Evolutionary conservation across 768 basidiomycete species (phyloP), one percentile per base, ranked within the genome.

Genomic region (Lentinus tigrinus): DNA sequence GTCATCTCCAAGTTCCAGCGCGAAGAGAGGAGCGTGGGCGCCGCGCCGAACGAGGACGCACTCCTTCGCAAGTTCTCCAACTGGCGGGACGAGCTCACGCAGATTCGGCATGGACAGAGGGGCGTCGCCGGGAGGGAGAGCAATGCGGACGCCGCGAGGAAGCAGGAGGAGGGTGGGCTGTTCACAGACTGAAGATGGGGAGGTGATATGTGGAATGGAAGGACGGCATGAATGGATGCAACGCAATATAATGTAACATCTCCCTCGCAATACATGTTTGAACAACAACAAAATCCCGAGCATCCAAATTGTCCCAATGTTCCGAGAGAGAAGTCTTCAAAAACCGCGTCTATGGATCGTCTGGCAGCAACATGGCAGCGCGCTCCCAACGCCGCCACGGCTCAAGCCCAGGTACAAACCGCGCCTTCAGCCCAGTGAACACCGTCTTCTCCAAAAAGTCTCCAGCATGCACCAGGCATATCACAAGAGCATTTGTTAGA

Each of bases 361-460:
- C 39, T 10, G 27, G 40, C 37, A 44, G 39, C 23, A 21, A 21
- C n/a, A 31, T 34, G 7, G 60, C 52, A 3, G 63, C 67, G 27
- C 80, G 67, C 28, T 76, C 69, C 85, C 84, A 81, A 44, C 71
- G 66, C 28, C 63, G 66, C 85, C 85, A 86, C 6, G 85, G 83
- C 65, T 86, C 85, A 24, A 75, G 66, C 1, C 83, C 83, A 13
- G 59, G 61, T 0, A 86, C 81, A 40, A 82, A 76, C 47, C 81
- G 70, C 17, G 82, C 86, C 0, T 72, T 62, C 6, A 69, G 60
- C 3, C 69, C 23, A 0, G 57, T 44, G 61, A 82, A 85, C 1
- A 80, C 52, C 56, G 47, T 59, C 54, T 67, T 65, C 65, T 83
- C 81, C 8, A 82, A 6, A 0, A 50, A 44, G n/a, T 75, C 76